Base-by-base conservation (phyloP, 257 asterid species). In the Coffea canephora region DNA sequence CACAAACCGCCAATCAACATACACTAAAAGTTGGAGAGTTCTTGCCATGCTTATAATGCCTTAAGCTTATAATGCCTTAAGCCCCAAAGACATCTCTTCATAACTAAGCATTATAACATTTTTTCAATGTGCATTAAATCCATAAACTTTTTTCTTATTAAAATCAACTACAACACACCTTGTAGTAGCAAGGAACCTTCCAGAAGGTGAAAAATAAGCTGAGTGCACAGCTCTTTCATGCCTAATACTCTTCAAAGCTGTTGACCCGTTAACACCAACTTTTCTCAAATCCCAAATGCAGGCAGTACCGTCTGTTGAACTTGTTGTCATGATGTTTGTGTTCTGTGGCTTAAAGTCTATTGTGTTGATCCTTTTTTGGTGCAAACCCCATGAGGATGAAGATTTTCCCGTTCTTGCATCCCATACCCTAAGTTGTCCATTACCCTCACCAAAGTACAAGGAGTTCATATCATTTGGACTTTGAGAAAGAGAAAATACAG, bases 261-360 rank as follows among this genome's bases (percentile, higher is more conserved):
- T 78, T 46, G 85, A 86, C 72, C 75, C 83, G 61, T 83, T 76
- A 43, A 85, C 86, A 76, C 82, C 77, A 74, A 89, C 83, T 68
- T 71, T 76, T 84, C 98, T 88, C 91, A 95, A 83, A 87, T 95
- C 99, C 99, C 99, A 93, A 79, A 95, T 88, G 85, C 96, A 89
- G 82, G 95, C 99, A 69, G 94, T 88, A 77, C 91, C 90, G 82
- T 93, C 97, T 27, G 93, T 85, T 67, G 97, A 92, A 80, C 99
- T 88, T 74, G 98, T 95, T 61, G 92, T 97, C 89, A 95, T 83
- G 77, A 86, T 71, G 46, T 90, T 88, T 82, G 80, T 87, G 82
- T 88, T 87, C 66, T 88, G 90, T 14, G 86, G 70, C 76, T 84
- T 91, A 59, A 95, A 95, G 81, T 95, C 94, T 87, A 93, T 85